phyloP scores from a whole-genome alignment of 1,139 yeast species.

The Zygosaccharomyces sapae region DNA sequence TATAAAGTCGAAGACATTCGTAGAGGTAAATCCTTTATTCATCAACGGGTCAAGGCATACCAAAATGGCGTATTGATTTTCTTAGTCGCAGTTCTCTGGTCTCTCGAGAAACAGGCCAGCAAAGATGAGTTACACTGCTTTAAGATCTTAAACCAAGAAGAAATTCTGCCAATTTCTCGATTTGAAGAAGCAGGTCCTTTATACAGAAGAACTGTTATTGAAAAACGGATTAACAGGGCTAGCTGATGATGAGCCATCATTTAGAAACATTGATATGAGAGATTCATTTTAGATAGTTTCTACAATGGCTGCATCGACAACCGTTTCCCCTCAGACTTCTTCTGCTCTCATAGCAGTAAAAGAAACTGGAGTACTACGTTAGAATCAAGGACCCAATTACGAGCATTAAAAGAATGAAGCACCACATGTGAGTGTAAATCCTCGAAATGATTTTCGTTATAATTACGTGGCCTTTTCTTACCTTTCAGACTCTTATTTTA shows the following conservation, averaged over 20 bases:
- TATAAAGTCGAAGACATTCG: constrained; percentile 54
- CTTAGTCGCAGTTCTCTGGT: constrained; percentile 49
- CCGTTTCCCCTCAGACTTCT: constrained; percentile 44
- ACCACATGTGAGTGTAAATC: constrained; percentile 20
- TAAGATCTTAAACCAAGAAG: constrained; percentile 10
- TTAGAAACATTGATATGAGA: constrained; percentile 12
- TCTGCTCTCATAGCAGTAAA: constrained; percentile 24
- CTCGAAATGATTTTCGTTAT: constrained; percentile 34
- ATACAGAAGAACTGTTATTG: constrained; percentile 32
- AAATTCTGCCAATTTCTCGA: constrained; percentile 18
- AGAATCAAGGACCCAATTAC: constrained; percentile 22
- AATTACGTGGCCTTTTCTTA: constrained; percentile 60
- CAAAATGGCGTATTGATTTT: constrained; percentile 52
- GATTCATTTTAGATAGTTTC: constrained; percentile 28
- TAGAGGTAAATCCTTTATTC: constrained; percentile 60
- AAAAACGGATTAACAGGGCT: constrained; percentile 28
- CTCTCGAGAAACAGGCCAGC: constrained; percentile 13
- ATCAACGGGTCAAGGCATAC: constrained; percentile 53
- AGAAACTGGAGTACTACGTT: constrained; percentile 28
- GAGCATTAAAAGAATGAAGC: constrained; percentile 33
- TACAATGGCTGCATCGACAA: constrained; percentile 41
- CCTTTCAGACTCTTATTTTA: constrained; percentile 55
- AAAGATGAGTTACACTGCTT: constrained; percentile 30
- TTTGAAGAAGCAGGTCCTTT: constrained; percentile 35
- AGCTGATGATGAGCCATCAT: constrained; percentile 12